These are phyloP conservation scores for Russula emetica DNA, from an alignment of 768 basidiomycete genomes.

Conservation along the genomic window DNA sequence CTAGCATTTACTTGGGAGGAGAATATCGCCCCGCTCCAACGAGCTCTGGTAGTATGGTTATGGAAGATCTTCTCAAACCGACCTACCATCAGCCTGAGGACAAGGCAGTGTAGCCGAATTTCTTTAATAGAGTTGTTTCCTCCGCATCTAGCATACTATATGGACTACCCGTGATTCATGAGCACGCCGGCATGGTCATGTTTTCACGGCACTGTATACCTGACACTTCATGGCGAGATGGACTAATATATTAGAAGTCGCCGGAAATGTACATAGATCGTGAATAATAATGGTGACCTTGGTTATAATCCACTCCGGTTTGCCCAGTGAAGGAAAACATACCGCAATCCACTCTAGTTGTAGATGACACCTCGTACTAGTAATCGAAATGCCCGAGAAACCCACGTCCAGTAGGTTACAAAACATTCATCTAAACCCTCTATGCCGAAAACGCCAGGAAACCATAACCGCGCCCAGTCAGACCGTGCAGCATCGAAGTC, in stretches of 20 bases:
- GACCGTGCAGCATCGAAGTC: too few species aligned
- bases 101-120: background rate
- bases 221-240: background rate
- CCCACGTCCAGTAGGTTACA: too few species aligned
- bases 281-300: background rate
- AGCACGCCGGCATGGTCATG: too few species aligned
- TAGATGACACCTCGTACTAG: background rate
- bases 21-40: background rate
- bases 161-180: background rate
- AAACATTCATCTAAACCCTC: too few species aligned
- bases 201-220: background rate
- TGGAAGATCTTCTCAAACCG: background rate
- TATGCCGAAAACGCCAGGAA: too few species aligned
- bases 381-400: background rate
- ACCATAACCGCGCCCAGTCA: too few species aligned
- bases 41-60: background rate
- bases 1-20: conserved; percentile 9
- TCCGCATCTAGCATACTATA: background rate
- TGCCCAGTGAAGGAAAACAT: background rate
- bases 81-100: too few species aligned
- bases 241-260: background rate
- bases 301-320: background rate
- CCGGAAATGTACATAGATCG: background rate
- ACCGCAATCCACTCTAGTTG: background rate
- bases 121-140: background rate